Evolutionary conservation across 2,329 filamentous ascomycete genomes (phyloP), one percentile per base, ranked within the genome.

Genomic region (Colletotrichum musicola): DNA sequence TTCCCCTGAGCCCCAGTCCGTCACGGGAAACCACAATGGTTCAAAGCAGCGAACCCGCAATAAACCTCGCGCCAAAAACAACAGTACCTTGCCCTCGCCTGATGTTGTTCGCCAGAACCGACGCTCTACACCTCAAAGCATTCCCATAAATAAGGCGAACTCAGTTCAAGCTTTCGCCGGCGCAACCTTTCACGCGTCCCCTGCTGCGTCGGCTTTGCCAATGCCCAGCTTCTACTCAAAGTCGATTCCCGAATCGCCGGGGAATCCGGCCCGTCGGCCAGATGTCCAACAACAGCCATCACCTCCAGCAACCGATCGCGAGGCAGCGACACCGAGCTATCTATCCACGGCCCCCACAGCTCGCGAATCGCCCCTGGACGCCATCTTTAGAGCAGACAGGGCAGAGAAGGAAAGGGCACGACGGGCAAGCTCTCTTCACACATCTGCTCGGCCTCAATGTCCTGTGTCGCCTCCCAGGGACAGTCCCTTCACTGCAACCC

Each of bases 111-210:
- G 77, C 18, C 75, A 77, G 18, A 81, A 78, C 30, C 81, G 81
- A 22, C 81, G 81, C 55, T 88, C 85, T 22, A 82, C 82, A 13
- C 80, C 82, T 6, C 68, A 63, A 22, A 68, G 18, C 51, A 59
- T 67, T 30, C 64, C 71, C 51, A 64, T 80, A 35, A 77, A 82
- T 72, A 86, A 85, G 75, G 80, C 85, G 53, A 79, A 80, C 56
- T 79, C 80, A 35, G 81, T 81, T 56, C 84, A 89, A 68, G 90
- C 92, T 53, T 99, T 97, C 81, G 96, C 96, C 46, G 96, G 95
- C 14, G 92, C 95, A 40, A 97, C 94, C 5, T 99, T 98, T 79
- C 95, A 98, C 79, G 93, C 94, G 47, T 98, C 96, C 9, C 96
- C 96, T 20, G 95, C 95, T 1, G 92, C 96, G 0, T 97, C 94